Conservation (phyloP, 2,329 filamentous ascomycete species). For the Amauroascus niger region DNA sequence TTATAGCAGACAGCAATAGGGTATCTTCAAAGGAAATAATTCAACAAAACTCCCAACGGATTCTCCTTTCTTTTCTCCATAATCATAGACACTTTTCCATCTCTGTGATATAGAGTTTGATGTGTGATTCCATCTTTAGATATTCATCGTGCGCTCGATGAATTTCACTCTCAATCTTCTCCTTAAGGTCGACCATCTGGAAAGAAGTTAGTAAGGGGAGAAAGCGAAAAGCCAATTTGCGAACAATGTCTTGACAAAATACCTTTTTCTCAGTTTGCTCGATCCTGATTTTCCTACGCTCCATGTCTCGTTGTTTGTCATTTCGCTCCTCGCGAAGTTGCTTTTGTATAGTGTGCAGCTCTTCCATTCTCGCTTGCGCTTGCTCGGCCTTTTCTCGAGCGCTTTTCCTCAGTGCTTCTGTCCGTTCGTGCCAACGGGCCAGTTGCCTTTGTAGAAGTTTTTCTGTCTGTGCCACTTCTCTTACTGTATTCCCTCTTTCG, state of each 20-base stretch:
- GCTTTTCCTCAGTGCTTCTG: slow-evolving; percentile 69
- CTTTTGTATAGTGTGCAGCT: slow-evolving; percentile 68
- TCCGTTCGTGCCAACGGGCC: slow-evolving; percentile 74
- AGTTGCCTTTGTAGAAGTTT: slow-evolving; percentile 73
- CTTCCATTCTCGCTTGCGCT: slow-evolving; percentile 83
- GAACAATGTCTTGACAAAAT: slow-evolving; percentile 18
- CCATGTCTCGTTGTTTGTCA: slow-evolving; percentile 84
- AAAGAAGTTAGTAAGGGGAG: slow-evolving; percentile 17
- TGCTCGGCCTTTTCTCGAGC: slow-evolving; percentile 70
- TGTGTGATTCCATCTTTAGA: slow-evolving; percentile 93
- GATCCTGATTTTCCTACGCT: slow-evolving; percentile 81
- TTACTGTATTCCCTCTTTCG: slow-evolving; percentile 78
- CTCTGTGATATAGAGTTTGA: slow-evolving; percentile 95
- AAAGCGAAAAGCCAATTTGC: slow-evolving; percentile 3
- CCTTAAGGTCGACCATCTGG: slow-evolving; percentile 94
- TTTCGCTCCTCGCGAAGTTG: slow-evolving; percentile 73
- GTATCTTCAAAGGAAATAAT: slow-evolving; percentile 24
- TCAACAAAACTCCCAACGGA: slow-evolving; percentile 34
- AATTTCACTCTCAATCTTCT: slow-evolving; percentile 92
- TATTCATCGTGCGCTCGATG: slow-evolving; percentile 87
- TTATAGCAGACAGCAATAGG: slow-evolving; percentile 6
- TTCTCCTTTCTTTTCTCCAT: slow-evolving; percentile 17
- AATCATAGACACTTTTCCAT: slow-evolving; percentile 80
- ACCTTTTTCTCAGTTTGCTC: slow-evolving; percentile 99
- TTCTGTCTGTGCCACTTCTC: slow-evolving; percentile 85